Conservation (phyloP, 768 basidiomycete species). For the Cystofilobasidium ferigula region DNA sequence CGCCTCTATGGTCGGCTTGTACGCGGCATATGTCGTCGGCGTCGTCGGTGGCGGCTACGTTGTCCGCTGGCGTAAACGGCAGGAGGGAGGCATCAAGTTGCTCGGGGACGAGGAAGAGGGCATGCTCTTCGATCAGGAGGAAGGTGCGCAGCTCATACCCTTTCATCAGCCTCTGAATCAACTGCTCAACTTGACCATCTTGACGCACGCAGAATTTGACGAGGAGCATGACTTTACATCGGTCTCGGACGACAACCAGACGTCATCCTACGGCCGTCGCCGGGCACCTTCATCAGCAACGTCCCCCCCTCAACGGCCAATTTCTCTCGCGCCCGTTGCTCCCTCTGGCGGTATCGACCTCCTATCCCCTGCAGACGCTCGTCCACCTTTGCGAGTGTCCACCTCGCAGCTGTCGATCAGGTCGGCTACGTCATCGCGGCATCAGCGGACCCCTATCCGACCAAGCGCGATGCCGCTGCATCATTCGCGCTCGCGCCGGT, state of each 20-base stretch:
- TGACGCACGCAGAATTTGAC: neutral
- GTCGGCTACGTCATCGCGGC: no score
- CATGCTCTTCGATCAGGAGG: slow-evolving; percentile 1
- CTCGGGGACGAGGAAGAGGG: slow-evolving; percentile 49
- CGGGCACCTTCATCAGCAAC: no score
- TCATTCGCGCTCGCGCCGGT: neutral
- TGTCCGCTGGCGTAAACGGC: slow-evolving; percentile 49
- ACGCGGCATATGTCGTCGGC: slow-evolving; percentile 60
- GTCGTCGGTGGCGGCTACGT: slow-evolving; percentile 54
- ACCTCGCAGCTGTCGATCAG: neutral
- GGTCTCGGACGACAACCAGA: neutral
- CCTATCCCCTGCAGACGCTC: neutral
- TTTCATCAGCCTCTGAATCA: neutral
- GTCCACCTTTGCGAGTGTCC: neutral
- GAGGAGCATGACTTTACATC: neutral
- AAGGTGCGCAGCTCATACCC: neutral
- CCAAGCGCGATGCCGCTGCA: neutral
- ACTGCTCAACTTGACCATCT: neutral
- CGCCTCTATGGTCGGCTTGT: slow-evolving; percentile 56
- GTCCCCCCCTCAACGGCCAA: neutral
- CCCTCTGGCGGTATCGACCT: neutral
- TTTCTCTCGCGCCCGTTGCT: neutral
- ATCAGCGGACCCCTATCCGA: neutral
- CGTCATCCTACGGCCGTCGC: neutral
- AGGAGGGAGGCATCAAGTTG: slow-evolving; percentile 41